Evolutionary conservation across 768 basidiomycete species (phyloP), one percentile per base, ranked within the genome.

Genomic region (Chlorophyllum brunneum): DNA sequence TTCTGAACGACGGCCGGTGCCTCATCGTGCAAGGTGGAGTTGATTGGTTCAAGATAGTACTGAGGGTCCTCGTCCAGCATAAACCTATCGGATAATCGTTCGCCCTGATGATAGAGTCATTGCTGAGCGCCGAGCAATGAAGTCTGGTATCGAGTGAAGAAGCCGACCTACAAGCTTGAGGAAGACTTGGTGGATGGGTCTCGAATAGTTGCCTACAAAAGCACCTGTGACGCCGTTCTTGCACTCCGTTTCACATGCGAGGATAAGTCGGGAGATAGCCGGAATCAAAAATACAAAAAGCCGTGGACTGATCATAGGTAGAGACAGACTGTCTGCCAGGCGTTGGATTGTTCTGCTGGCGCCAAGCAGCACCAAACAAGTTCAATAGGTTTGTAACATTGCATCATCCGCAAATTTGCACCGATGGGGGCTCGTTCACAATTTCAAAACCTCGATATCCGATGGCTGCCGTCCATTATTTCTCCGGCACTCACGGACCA

Each of bases 191-290:
- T 70, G 31, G n/a, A 85, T 56, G 4, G 76, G 72, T 1, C 39
- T 22, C 0, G 72, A 66, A 56, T 85, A 85, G 62, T 80, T 79
- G 13, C 64, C 63, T 42, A 80, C 58, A 54, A 79, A 81, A 24
- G 78, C 75, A 36, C 75, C 72, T 13, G 85, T 86, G 56, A 82
- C 78, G n/a, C 67, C 74, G 15, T 67, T 65, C 51, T 83, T 85
- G 61, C 88, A 89, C 26, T 81, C 78, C 20, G 81, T 83, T 72
- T 90, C 88, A 63, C 88, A 91, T 24, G 82, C 81, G 31, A 61
- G 59, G 11, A 16, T 23, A 23, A 6, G 22, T n/a, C 6, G 29
- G 33, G 24, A n/a, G 7, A 33, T 9, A 16, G 30, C 27, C 9
- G 31, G 40, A 53, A 78, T 74, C 36, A 70, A 61, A 59, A 66